phyloP scores from a whole-genome alignment of 192 early-diverging fungal species.

The Mortierella alpina region DNA sequence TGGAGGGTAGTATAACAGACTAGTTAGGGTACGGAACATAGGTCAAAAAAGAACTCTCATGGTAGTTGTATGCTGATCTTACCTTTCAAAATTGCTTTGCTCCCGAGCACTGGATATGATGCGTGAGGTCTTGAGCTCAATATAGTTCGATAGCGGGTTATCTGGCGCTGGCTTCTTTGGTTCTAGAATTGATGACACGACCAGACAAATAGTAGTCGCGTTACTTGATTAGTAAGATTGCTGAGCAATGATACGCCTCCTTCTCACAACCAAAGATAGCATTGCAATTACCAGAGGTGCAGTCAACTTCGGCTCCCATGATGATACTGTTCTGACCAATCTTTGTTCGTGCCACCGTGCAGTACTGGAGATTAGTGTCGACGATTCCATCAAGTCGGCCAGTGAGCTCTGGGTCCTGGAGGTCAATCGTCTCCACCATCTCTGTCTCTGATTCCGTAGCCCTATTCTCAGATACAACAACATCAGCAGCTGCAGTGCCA shows the following conservation, averaged over 20 bases:
- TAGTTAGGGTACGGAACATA: neutral
- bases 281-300: conserved; percentile 63
- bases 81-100: conserved; percentile 71
- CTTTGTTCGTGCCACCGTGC: conserved; percentile 83
- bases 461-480: too few relatives aligned
- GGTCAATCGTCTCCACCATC: conserved; percentile 19
- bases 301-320: conserved; percentile 95
- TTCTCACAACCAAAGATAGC: neutral
- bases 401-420: conserved; percentile 57
- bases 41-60: neutral
- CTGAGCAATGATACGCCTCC: neutral
- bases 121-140: conserved; percentile 86
- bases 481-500: neutral
- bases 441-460: neutral
- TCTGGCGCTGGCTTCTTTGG: conserved; percentile 47
- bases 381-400: conserved; percentile 61
- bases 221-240: neutral
- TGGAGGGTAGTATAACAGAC: neutral
- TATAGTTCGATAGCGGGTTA: conserved; percentile 73
- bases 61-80: neutral
- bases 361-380: conserved; percentile 91
- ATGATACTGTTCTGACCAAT: conserved; percentile 77
- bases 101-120: conserved; percentile 63
- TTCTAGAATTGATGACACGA: conserved; percentile 26
- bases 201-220: neutral